These are phyloP conservation scores for Capronia americana DNA, from an alignment of 2,329 filamentous ascomycete species.

Conservation along the genomic window DNA sequence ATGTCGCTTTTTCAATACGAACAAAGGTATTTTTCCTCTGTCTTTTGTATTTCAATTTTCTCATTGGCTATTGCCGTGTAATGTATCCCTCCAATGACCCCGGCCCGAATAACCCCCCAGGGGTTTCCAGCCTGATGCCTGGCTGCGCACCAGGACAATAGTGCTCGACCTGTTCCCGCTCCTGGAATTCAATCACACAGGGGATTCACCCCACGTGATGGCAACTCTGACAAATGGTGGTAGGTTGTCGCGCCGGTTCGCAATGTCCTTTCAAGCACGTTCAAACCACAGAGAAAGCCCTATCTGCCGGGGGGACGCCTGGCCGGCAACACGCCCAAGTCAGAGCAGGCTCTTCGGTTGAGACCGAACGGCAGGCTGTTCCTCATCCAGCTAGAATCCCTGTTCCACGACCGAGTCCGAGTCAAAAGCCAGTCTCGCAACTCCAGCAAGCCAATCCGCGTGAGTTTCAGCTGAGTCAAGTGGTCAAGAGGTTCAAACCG, in stretches of 20 bases:
- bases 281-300: conserved; percentile 18
- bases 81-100: conserved; percentile 18
- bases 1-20: conserved; percentile 37
- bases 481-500: conserved; percentile 69
- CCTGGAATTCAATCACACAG: not conserved
- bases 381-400: conserved; percentile 25
- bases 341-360: conserved; percentile 25
- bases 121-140: conserved; percentile 18
- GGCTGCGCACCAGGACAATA: conserved; percentile 4
- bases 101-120: conserved; percentile 5
- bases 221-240: conserved; percentile 2
- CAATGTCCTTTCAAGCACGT: conserved; percentile 58
- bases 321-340: conserved; percentile 35
- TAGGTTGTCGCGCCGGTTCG: conserved; percentile 61
- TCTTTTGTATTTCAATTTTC: conserved; percentile 31
- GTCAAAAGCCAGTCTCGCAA: conserved; percentile 70
- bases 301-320: conserved; percentile 42
- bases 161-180: conserved; percentile 16
- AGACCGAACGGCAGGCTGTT: conserved; percentile 14
- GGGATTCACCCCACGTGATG: conserved; percentile 22
- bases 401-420: not conserved
- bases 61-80: conserved; percentile 19
- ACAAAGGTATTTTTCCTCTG: conserved; percentile 30
- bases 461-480: conserved; percentile 75
- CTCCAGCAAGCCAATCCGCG: conserved; percentile 71